A percentile compares a stretch with the other conserved stretches of the same genome.
These are phyloP conservation scores for Metroxylon sagu DNA, from an alignment of 176 grass and related monocot species.

Conservation along the genomic window DNA sequence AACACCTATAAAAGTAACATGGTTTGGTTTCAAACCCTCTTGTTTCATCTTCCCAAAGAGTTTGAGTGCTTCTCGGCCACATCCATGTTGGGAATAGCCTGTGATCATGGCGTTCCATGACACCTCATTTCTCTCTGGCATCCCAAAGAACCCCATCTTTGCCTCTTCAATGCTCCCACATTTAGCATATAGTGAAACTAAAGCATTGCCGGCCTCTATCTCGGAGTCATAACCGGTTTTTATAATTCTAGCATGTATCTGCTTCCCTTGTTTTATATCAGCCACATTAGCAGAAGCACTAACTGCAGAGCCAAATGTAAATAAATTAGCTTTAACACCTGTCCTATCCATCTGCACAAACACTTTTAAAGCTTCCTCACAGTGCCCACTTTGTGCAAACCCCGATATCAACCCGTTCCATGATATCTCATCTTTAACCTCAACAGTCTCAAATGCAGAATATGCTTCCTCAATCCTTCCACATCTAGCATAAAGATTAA, in stretches of 20 bases:
- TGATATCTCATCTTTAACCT: slow-evolving; percentile 52
- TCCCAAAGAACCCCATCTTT: slow-evolving; percentile 44
- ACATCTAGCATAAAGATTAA: slow-evolving; percentile 64
- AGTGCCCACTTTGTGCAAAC: slow-evolving; percentile 57
- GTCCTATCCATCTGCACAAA: slow-evolving; percentile 48
- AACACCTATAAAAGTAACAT: slow-evolving; percentile 62
- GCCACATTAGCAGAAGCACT: slow-evolving; percentile 67
- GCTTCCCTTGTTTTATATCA: slow-evolving; percentile 64
- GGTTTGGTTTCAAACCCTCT: slow-evolving; percentile 48
- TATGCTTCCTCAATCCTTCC: slow-evolving; percentile 47
- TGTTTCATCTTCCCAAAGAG: slow-evolving; percentile 60
- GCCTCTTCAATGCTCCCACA: slow-evolving; percentile 66
- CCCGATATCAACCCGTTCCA: slow-evolving; percentile 69
- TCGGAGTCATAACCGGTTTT: slow-evolving; percentile 48
- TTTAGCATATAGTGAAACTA: slow-evolving; percentile 73
- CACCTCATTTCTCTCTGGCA: slow-evolving; percentile 23
- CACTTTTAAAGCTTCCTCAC: slow-evolving; percentile 50
- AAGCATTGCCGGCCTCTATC: slow-evolving; percentile 57
- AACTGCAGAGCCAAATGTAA: slow-evolving; percentile 58
- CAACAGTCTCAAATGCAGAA: slow-evolving; percentile 37
- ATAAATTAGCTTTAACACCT: slow-evolving; percentile 42
- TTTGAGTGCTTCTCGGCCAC: slow-evolving; percentile 46
- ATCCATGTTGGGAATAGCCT: slow-evolving; percentile 59
- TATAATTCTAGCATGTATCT: slow-evolving; percentile 55
- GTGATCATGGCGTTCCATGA: slow-evolving; percentile 30